Evolutionary conservation across 148 eudicot genomes (phyloP).

Genomic region (Cornus kousa): DNA sequence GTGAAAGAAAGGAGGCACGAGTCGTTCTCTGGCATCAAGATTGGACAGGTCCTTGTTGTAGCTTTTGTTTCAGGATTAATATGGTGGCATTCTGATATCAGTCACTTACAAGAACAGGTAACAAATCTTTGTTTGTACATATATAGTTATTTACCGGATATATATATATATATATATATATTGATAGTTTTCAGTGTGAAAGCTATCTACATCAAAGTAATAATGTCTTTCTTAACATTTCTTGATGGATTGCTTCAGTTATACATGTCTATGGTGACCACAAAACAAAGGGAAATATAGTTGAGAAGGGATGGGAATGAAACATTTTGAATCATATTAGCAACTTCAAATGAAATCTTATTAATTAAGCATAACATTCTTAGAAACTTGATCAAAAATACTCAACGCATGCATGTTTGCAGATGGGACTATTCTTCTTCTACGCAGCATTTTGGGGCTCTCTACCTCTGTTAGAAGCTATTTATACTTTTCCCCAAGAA

Average conservation of each 20-base stretch:
- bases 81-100: conserved; percentile 63
- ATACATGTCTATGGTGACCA: too few species aligned
- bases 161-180: too few species aligned
- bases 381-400: neutral
- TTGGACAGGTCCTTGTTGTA: conserved; percentile 42
- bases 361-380: neutral
- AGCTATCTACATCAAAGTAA: too few species aligned
- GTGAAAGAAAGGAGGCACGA: conserved; percentile 67
- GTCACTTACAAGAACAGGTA: conserved; percentile 55
- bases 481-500: conserved; percentile 82
- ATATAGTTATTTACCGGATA: too few species aligned
- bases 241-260: too few species aligned
- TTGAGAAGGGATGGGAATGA: too few species aligned
- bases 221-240: too few species aligned
- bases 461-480: conserved; percentile 64
- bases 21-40: conserved; percentile 47
- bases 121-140: neutral
- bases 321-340: too few species aligned
- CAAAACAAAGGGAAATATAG: too few species aligned
- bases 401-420: conserved; percentile 3
- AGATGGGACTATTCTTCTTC: conserved; percentile 78
- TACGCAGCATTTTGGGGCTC: conserved; percentile 71
- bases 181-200: too few species aligned
- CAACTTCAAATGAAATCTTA: neutral
- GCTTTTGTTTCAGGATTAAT: conserved; percentile 54